Evolutionary conservation across 2,329 filamentous ascomycete genomes (phyloP).

Genomic region (Meredithiella fracta): DNA sequence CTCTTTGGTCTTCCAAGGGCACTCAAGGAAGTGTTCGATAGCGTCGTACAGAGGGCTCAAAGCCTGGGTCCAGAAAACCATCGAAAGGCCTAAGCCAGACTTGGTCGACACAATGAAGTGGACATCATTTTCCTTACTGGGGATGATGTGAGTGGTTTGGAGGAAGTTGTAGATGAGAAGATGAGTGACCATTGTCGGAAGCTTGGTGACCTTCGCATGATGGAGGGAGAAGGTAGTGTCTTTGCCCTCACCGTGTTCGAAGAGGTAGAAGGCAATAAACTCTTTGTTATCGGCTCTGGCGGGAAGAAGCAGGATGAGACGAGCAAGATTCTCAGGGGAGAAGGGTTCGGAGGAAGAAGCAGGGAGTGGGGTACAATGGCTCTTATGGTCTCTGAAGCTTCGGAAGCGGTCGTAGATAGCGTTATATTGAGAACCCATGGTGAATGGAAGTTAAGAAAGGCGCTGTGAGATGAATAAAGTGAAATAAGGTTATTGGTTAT

Average conservation of each 20-base stretch:
- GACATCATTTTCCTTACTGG: conserved; percentile 20
- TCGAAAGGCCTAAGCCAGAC: conserved; percentile 45
- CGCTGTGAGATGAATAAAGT: too few species aligned
- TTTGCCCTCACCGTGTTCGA: conserved; percentile 13
- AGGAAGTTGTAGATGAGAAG: conserved; percentile 6
- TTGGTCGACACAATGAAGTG: conserved; percentile 51
- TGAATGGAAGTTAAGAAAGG: too few species aligned
- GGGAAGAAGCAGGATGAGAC: background rate
- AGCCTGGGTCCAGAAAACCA: conserved; percentile 6
- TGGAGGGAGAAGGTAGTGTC: conserved; percentile 10
- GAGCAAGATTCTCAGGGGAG: background rate
- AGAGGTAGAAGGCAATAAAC: conserved; percentile 1
- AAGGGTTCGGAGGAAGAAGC: background rate
- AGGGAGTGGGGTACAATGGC: background rate
- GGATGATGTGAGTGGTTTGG: conserved; percentile 14
- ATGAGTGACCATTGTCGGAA: conserved; percentile 20
- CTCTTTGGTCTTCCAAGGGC: conserved; percentile 19
- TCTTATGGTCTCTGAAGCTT: too few species aligned
- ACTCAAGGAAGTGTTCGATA: conserved; percentile 13
- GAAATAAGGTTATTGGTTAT: too few species aligned
- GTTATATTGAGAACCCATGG: too few species aligned
- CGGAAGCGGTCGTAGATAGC: too few species aligned
- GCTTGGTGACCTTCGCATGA: conserved; percentile 15
- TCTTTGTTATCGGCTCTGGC: background rate
- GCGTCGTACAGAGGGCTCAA: background rate